These are phyloP conservation scores for Stenogyne calaminthoides DNA, from an alignment of 305 asterid species.

Conservation along the genomic window DNA sequence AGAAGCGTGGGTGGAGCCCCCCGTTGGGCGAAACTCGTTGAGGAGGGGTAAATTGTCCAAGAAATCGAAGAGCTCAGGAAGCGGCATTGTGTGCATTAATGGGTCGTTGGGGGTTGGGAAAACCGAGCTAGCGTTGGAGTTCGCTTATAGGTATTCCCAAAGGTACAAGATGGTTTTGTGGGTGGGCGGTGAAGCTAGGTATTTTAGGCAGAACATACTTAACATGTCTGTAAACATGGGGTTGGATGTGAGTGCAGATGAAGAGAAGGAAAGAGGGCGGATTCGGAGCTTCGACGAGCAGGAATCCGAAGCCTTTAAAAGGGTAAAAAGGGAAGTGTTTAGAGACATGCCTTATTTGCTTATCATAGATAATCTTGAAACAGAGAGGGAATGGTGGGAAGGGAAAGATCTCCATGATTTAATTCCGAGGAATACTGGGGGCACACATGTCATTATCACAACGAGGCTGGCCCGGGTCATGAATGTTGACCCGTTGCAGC, in stretches of 20 bases:
- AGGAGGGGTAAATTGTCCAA: constrained; percentile 54
- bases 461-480: constrained; percentile 63
- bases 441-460: constrained; percentile 83
- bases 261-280: constrained; percentile 82
- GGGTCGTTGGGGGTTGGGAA: constrained; percentile 82
- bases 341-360: constrained; percentile 87
- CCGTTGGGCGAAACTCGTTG: constrained; percentile 48
- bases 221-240: constrained; percentile 68
- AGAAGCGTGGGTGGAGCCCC: constrained; percentile 80
- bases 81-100: constrained; percentile 63
- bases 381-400: constrained; percentile 96
- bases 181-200: constrained; percentile 84
- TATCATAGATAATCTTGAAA: constrained; percentile 77
- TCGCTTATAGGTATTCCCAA: constrained; percentile 68
- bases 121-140: constrained; percentile 85
- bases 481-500: constrained; percentile 72
- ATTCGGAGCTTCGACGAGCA: constrained; percentile 84
- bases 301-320: constrained; percentile 80
- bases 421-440: constrained; percentile 86
- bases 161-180: constrained; percentile 91
- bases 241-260: constrained; percentile 86
- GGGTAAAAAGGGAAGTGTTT: constrained; percentile 82
- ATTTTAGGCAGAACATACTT: constrained; percentile 77
- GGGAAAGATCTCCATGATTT: constrained; percentile 85
- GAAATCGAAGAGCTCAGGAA: constrained; percentile 50